Evolutionary conservation across 2,329 filamentous ascomycete genomes (phyloP).

Genomic region (Alternaria sp.): DNA sequence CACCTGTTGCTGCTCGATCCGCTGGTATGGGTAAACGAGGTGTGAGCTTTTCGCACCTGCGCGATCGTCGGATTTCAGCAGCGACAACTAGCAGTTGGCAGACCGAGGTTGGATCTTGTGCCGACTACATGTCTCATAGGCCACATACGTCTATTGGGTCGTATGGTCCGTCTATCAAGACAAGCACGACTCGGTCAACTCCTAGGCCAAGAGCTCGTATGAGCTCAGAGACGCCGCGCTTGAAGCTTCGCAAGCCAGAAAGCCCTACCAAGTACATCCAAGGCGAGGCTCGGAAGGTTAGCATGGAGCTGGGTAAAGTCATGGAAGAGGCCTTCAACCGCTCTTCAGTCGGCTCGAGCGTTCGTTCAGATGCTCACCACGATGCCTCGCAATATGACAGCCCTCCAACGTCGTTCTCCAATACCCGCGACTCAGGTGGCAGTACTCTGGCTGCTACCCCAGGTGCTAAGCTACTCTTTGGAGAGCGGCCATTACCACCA

Average conservation of each 20-base stretch:
- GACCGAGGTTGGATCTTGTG: constrained; percentile 32
- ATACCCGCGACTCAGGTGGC: constrained; percentile 42
- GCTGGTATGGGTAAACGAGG: constrained; percentile 63
- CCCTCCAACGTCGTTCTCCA: constrained; percentile 59
- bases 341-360: constrained; percentile 61
- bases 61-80: constrained; percentile 50
- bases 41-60: constrained; percentile 67
- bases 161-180: constrained; percentile 27
- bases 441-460: constrained; percentile 39
- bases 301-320: constrained; percentile 82
- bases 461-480: constrained; percentile 35
- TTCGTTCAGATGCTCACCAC: constrained; percentile 39
- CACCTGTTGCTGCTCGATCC: constrained; percentile 56
- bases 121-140: constrained; percentile 34
- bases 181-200: constrained; percentile 30
- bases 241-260: constrained; percentile 48
- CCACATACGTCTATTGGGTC: constrained; percentile 30
- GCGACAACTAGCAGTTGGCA: constrained; percentile 48
- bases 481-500: constrained; percentile 53
- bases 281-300: constrained; percentile 84
- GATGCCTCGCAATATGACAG: constrained; percentile 55
- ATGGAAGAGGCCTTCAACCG: constrained; percentile 93
- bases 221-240: constrained; percentile 31
- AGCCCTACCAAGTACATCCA: constrained; percentile 63
- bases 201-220: constrained; percentile 33